Percentiles rank a stretch among this genome's conserved stretches.
These are phyloP conservation scores for Pichia sp. DNA, from an alignment of 1,139 yeast genomes.

Conservation along the genomic window DNA sequence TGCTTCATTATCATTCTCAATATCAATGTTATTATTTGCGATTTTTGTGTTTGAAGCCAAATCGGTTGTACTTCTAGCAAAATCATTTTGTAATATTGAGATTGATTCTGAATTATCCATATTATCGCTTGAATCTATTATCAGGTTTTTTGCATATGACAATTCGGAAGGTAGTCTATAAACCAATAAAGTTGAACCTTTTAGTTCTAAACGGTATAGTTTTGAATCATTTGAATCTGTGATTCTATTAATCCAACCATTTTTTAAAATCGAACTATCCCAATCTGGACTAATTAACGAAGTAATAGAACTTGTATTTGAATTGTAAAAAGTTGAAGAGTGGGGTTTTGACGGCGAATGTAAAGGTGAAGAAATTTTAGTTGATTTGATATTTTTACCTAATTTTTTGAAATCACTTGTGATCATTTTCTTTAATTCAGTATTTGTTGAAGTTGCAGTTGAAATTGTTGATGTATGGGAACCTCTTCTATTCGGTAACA, in stretches of 20 bases:
- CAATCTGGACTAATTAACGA: conserved; percentile 24
- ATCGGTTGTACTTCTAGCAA: conserved; percentile 8
- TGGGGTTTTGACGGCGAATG: not conserved
- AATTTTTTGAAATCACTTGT: conserved; percentile 5
- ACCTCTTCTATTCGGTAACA: not conserved
- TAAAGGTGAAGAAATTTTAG: not conserved
- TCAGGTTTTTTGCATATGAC: conserved; percentile 40
- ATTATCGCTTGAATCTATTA: not conserved
- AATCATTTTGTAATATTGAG: conserved; percentile 8
- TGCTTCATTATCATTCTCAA: not conserved
- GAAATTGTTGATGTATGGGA: not conserved
- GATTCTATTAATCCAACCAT: conserved; percentile 43
- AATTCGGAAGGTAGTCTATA: conserved; percentile 48
- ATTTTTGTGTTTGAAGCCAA: not conserved
- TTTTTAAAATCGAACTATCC: conserved; percentile 35
- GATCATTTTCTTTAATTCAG: conserved; percentile 1
- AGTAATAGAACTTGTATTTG: not conserved
- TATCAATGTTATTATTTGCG: not conserved
- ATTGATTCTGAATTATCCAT: not conserved
- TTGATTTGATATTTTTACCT: conserved; percentile 1
- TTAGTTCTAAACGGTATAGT: conserved; percentile 55
- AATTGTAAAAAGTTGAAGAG: not conserved
- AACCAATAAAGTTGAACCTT: conserved; percentile 53
- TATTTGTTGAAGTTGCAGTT: not conserved
- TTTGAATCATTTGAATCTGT: conserved; percentile 37